Conservation (phyloP, 2,329 filamentous ascomycete species). For the Cytospora leucostoma region DNA sequence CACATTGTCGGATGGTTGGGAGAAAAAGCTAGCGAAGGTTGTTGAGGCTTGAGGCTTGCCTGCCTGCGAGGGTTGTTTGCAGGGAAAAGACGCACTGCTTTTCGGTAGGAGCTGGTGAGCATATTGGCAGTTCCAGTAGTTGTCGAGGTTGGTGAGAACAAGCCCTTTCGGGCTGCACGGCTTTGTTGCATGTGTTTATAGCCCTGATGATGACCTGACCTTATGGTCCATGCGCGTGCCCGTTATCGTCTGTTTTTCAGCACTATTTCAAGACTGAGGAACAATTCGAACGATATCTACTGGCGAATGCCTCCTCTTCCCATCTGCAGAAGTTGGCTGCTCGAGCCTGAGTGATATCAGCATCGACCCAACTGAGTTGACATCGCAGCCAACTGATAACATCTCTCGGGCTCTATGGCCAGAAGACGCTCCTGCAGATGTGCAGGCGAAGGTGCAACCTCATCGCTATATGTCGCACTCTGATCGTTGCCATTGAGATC, state of each 20-base stretch:
- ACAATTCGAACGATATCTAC: neutral
- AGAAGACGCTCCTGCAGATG: no score
- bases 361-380: neutral
- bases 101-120: neutral
- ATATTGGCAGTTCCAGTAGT: neutral
- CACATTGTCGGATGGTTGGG: slow-evolving; percentile 9
- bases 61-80: slow-evolving; percentile 2
- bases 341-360: neutral
- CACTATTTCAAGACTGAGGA: neutral
- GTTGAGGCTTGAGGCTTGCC: slow-evolving; percentile 1
- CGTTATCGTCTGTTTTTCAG: neutral
- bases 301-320: neutral
- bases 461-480: no score
- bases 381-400: neutral
- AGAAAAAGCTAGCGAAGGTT: slow-evolving; percentile 12
- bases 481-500: neutral
- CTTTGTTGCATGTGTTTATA: neutral
- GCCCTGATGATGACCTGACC: neutral
- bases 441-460: no score
- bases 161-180: no score
- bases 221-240: neutral
- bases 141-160: neutral
- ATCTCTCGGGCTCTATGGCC: no score
- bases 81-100: neutral
- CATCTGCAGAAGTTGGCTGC: neutral